A percentile compares a stretch with the other conserved stretches of the same genome.
Evolutionary conservation across 1,139 yeast species (phyloP).

Genomic region (Kodamaea plutei): DNA sequence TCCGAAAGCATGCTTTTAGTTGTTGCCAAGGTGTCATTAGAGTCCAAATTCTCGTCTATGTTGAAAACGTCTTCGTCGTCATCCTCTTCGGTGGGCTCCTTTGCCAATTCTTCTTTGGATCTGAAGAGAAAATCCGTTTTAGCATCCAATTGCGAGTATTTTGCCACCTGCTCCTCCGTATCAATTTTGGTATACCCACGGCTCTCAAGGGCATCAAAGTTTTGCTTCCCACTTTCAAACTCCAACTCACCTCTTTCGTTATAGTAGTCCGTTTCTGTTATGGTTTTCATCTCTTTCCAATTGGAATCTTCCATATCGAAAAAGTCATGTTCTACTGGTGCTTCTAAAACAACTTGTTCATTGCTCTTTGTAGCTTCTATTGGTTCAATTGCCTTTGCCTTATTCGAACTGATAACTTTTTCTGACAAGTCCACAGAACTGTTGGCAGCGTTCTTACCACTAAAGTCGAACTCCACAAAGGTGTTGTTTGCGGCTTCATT

Average conservation of each 20-base stretch:
- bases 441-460: constrained; percentile 9
- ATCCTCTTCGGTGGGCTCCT: constrained; percentile 41
- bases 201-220: constrained; percentile 11
- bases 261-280: constrained; percentile 48
- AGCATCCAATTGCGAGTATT: constrained; percentile 68
- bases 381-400: no score
- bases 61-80: constrained; percentile 25
- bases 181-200: constrained; percentile 75
- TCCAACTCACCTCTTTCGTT: constrained; percentile 50
- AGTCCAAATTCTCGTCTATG: constrained; percentile 41
- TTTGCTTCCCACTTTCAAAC: constrained; percentile 23
- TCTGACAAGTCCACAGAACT: constrained; percentile 8
- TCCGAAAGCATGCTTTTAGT: constrained; percentile 82
- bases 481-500: constrained; percentile 13
- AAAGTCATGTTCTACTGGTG: constrained; percentile 31
- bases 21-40: constrained; percentile 64
- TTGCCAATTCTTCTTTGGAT: constrained; percentile 16
- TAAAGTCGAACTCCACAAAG: constrained; percentile 35
- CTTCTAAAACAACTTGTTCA: constrained; percentile 6
- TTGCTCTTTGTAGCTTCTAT: not conserved
- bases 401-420: constrained; percentile 10
- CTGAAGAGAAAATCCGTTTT: constrained; percentile 80
- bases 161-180: constrained; percentile 80
- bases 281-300: constrained; percentile 55
- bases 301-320: constrained; percentile 29